Evolutionary conservation across 192 early-diverging fungal genomes (phyloP), one percentile per base, ranked within the genome.

Genomic region (Chytriomyces confervae): DNA sequence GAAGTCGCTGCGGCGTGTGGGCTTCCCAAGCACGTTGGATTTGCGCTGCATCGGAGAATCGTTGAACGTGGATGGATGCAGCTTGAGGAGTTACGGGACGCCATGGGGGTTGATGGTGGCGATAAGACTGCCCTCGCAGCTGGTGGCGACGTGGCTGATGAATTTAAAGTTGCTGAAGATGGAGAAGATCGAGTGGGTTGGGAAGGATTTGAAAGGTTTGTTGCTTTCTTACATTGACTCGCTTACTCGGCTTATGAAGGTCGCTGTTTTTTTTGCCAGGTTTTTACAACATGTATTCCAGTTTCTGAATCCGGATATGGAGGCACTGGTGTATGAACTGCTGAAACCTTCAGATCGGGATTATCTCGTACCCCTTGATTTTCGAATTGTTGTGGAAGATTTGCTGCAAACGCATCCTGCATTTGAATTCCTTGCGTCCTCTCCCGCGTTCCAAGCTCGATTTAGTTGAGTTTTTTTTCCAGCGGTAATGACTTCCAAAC

Each of bases 361-460:
- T 16, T 72, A 57, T 43, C 45, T 77, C 1, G 75, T 77, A 20
- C 75, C 75, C 8, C 18, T 29, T 9, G 69, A 79, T 50, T 79
- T 79, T 62, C 18, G 61, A 60, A 72, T 79, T 47, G 61, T 79
- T 18, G 67, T 79, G 49, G 69, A 65, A 72, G 95, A 97, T 76
- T 86, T 96, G 29, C 83, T 95, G 29, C 84, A 89, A 62, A 90
- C 92, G 53, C 94, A 97, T 72, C 91, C 91, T 57, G 95, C 92
- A 16, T 84, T 97, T 36, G 92, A 94, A 79, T 96, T 95, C 75
- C 79, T 97, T 65, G 84, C 90, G 9, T 87, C 88, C n/a, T 89
- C 92, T 76, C 87, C 90, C 20, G 86, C 92, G 16, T 96, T 96
- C 79, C 89, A 93, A 72, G 91, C 91, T 62, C 90, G 93, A 53